Evolutionary conservation across 2,329 filamentous ascomycete species (phyloP), one percentile per base, ranked within the genome.

Genomic region (Zymoseptoria crescenta): DNA sequence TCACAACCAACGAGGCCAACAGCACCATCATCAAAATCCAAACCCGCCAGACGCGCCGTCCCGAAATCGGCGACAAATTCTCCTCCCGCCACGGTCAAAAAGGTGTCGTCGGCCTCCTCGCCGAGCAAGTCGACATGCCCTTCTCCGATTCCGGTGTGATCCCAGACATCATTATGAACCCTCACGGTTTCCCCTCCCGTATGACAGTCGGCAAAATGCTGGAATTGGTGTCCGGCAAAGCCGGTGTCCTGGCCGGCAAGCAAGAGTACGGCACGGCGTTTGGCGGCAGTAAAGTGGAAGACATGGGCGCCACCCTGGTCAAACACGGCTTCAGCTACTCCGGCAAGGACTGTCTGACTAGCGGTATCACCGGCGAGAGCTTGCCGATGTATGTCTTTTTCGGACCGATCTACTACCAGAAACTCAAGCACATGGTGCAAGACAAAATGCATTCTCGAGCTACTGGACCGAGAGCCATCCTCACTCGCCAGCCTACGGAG

Each of bases 161-260:
- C n/a, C 94, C 94, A 0, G 94, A 99, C 75, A 96, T 99, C 66
- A 99, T 99, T 83, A 99, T 99, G 94, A 99, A 99, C 79, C 94
- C 95, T 0, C 94, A 99, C 77, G 94, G 94, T 86, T 99, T 99
- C 81, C 94, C 94, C 1, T 97, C 93, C 30, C 94, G 94, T 74
- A 99, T 99, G 94, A 99, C 94, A 56, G 94, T 99, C 63, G 94
- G 94, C 30, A 99, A 99, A 76, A 88, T 99, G 80, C 84, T 99
- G 55, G 94, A 99, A 73, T 89, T 96, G 51, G 81, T 99, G 16
- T 91, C 92, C 0, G 94, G 94, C 64, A 99, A 99, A 75, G 94
- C 94, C 0, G 91, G 92, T 10, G 86, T 99, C 1, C 75, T 99
- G 3, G 83, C 87, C 60, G 94, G 94, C 4, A 86, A 87, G 7